A percentile compares a stretch with the other conserved stretches of the same genome.
These are phyloP conservation scores for Rhodamnia rubescens DNA, from an alignment of 345 rosid species.

Conservation along the genomic window DNA sequence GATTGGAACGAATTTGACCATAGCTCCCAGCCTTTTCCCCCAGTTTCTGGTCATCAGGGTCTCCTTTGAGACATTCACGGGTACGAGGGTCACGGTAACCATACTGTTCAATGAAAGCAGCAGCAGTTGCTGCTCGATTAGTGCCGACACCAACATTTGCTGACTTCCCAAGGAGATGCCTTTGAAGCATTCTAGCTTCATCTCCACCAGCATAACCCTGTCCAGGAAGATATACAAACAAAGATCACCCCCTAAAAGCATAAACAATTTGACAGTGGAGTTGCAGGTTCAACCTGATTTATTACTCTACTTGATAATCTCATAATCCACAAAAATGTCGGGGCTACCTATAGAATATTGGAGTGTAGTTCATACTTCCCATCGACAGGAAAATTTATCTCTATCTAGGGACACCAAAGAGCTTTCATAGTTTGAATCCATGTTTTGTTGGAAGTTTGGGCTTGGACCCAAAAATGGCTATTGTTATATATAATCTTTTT, in stretches of 20 bases:
- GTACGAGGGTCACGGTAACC: conserved; percentile 30
- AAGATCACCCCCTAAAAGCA: neutral
- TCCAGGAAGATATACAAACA: neutral
- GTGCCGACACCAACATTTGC: conserved; percentile 61
- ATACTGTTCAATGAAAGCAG: conserved; percentile 30
- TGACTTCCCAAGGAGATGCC: conserved; percentile 38
- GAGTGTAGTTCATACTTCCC: too few relatives aligned
- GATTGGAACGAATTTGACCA: neutral
- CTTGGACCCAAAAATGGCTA: too few relatives aligned
- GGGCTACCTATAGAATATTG: neutral
- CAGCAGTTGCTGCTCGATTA: conserved; percentile 56
- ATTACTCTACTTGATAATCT: neutral
- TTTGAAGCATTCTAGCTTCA: conserved; percentile 74
- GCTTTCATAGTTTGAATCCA: too few relatives aligned
- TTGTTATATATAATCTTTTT: too few relatives aligned
- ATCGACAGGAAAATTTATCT: too few relatives aligned
- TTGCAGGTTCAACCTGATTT: neutral
- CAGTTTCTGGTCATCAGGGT: conserved; percentile 2
- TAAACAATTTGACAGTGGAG: neutral
- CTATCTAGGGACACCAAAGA: too few relatives aligned
- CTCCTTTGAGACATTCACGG: neutral
- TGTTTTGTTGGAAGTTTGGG: too few relatives aligned
- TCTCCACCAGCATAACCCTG: conserved; percentile 93
- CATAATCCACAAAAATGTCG: neutral
- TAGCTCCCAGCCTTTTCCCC: neutral